A percentile compares a stretch with the other conserved stretches of the same genome.
Evolutionary conservation across 225 moss, liverwort and hornwort species (phyloP).

Genomic region (Takakia lepidozioides): DNA sequence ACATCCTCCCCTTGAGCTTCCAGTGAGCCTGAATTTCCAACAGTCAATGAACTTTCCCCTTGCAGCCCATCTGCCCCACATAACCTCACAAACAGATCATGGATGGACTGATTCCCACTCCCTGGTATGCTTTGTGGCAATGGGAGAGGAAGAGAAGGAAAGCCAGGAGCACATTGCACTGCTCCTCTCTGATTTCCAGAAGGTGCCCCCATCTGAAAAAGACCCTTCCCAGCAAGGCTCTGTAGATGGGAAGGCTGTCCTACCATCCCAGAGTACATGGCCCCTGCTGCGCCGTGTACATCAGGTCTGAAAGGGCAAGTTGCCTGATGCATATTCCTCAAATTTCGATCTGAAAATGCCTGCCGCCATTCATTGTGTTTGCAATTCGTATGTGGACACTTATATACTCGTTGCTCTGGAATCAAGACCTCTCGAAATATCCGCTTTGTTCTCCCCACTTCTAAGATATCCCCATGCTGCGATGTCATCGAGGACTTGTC

Average conservation of each 20-base stretch:
- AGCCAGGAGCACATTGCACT: conserved; percentile 18
- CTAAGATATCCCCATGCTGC: conserved; percentile 60
- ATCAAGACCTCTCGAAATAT: conserved; percentile 29
- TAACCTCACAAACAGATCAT: conserved; percentile 55
- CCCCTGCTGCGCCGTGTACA: conserved; percentile 13
- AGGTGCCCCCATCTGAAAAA: conserved; percentile 36
- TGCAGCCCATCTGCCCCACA: conserved; percentile 40
- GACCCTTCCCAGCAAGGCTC: conserved; percentile 23
- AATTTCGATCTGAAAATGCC: conserved; percentile 59
- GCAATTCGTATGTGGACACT: conserved; percentile 65
- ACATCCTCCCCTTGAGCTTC: conserved; percentile 26
- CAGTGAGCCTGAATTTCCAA: conserved; percentile 20
- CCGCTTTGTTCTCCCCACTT: conserved; percentile 49
- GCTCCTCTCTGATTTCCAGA: conserved; percentile 15
- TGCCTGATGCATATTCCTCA: conserved; percentile 56
- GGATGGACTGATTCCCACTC: conserved; percentile 40
- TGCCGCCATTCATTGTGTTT: conserved; percentile 65
- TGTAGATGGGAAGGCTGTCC: conserved; percentile 17
- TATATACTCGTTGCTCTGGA: conserved; percentile 51
- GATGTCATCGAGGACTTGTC: conserved; percentile 47
- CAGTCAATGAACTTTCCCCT: conserved; percentile 33
- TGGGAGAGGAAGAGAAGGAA: conserved; percentile 24
- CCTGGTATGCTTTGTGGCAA: conserved; percentile 32
- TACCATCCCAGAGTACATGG: conserved; percentile 7
- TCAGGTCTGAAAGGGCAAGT: conserved; percentile 46